Base-by-base conservation (phyloP, 352 stramenopile genomes). In the Pseudoperonospora humuli region DNA sequence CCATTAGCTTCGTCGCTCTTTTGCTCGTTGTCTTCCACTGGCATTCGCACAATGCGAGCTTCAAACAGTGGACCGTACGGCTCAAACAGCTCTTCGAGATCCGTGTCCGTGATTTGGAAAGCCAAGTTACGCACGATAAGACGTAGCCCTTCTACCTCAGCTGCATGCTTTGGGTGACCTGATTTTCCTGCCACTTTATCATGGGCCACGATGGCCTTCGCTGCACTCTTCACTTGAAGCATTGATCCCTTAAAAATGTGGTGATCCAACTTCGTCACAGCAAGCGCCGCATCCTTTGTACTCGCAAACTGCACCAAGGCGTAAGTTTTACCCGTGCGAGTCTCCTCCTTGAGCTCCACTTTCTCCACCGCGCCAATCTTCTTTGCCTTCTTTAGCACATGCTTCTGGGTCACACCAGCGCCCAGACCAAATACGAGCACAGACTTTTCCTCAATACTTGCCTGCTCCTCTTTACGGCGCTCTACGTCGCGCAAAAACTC, bases 71-170 rank as follows among this genome's bases (percentile, higher is more conserved):
- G 61, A 0, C 80, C 80, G 49, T 77, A 59, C 34, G 61, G 57
- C n/a, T 63, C 64, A 31, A 93, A 93, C 1, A 81, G 49, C 51
- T 81, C 81, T 21, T 81, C 64, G 15, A 93, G 23, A 49, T 93
- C 80, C 14, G 59, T 67, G 32, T 90, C 75, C 0, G 61, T 84
- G 14, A 76, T 78, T 57, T 90, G 65, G 54, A 93, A 93, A 17
- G 77, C 71, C 46, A 93, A 46, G 50, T 93, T 93, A 39, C 80
- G 80, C 36, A 93, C 72, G 33, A 93, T 93, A 23, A 93, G 56
- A 7, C 80, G 80, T 44, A 87, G 48, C 23, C 73, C 76, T 19
- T 86, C 73, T 14, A 51, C 54, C 37, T 67, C 54, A 17, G 65
- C 47, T n/a, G 51, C 42, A 20, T 42, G 41, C 21, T 73, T 76